These are phyloP conservation scores for Apiospora saccharicola DNA, from an alignment of 2,329 filamentous ascomycete genomes.

Conservation along the genomic window DNA sequence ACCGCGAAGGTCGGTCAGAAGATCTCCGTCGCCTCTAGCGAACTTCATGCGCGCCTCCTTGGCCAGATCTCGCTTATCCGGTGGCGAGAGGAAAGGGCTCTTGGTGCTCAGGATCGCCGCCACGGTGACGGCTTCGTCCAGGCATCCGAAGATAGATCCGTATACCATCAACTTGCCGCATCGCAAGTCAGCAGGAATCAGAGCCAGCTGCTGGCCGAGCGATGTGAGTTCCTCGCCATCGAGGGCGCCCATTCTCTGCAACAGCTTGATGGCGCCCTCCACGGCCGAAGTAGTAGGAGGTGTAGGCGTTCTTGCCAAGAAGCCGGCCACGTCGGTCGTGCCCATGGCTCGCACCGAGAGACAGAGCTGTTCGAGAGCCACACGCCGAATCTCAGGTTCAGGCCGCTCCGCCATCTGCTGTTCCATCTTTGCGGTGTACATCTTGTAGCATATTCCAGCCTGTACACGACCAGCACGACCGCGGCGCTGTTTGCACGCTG, in stretches of 20 bases:
- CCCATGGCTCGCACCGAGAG: constrained; percentile 96
- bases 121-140: constrained; percentile 88
- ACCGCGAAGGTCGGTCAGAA: constrained; percentile 85
- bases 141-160: constrained; percentile 89
- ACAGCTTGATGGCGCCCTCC: constrained; percentile 79
- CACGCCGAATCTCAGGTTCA: constrained; percentile 91
- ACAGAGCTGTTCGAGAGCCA: constrained; percentile 93
- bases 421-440: constrained; percentile 89
- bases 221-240: constrained; percentile 88
- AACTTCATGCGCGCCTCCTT: constrained; percentile 80
- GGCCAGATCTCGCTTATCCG: constrained; percentile 82
- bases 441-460: constrained; percentile 91
- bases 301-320: constrained; percentile 86
- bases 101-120: constrained; percentile 90
- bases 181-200: constrained; percentile 91
- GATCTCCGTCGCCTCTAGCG: constrained; percentile 80
- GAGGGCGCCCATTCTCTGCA: constrained; percentile 87
- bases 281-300: constrained; percentile 87
- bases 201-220: constrained; percentile 90
- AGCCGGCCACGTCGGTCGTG: constrained; percentile 79
- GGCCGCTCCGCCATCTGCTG: constrained; percentile 86
- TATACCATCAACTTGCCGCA: constrained; percentile 96
- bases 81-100: constrained; percentile 85
- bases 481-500: constrained; percentile 92
- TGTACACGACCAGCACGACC: constrained; percentile 94